phyloP scores from a whole-genome alignment of 148 eudicot species.

The Nepenthes mirabilis region DNA sequence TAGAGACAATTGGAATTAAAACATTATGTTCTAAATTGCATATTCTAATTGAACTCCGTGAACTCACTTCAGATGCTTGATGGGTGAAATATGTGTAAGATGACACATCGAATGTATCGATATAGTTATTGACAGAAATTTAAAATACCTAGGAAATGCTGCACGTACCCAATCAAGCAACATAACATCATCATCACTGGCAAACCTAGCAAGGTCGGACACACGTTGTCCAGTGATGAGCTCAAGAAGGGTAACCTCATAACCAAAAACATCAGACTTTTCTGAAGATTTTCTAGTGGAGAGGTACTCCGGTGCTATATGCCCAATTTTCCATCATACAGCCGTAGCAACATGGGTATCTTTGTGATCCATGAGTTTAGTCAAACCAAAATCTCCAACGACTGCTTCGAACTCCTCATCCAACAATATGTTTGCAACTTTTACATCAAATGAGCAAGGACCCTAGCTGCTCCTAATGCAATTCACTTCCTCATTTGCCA shows the following conservation, averaged over 20 bases:
- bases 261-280: conserved; percentile 8
- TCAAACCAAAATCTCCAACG: conserved; percentile 6
- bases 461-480: conserved; percentile 8
- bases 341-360: background rate
- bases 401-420: background rate
- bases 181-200: conserved; percentile 10
- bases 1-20: no score
- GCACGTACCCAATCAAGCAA: conserved; percentile 7
- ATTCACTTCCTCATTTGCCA: conserved; percentile 6
- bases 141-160: no score
- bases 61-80: no score
- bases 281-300: conserved; percentile 5
- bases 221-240: conserved; percentile 6
- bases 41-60: no score
- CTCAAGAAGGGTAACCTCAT: conserved; percentile 6
- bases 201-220: conserved; percentile 7
- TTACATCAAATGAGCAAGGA: conserved; percentile 7
- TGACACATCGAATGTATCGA: no score
- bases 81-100: no score
- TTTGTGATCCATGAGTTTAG: conserved; percentile 1
- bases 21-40: no score
- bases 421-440: conserved; percentile 8
- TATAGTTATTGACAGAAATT: no score
- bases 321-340: conserved; percentile 1
- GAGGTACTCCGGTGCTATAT: background rate